Evolutionary conservation across 2,329 filamentous ascomycete species (phyloP).

Genomic region (Xenoacremonium recifei): DNA sequence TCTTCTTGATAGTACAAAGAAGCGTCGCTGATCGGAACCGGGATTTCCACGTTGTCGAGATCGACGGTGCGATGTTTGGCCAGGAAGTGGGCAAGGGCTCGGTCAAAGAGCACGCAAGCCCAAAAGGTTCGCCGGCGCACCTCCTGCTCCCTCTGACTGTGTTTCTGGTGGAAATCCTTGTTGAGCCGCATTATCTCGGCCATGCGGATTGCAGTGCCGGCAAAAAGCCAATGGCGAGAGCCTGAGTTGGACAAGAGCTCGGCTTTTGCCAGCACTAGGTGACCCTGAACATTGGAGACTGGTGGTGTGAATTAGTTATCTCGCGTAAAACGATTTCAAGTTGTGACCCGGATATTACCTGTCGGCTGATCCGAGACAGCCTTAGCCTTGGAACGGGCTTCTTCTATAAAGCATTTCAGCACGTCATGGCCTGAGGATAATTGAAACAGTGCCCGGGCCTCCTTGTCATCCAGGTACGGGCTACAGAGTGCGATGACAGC

Average conservation of each 20-base stretch:
- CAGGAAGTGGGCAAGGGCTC: constrained; percentile 3
- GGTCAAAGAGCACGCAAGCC: constrained; percentile 20
- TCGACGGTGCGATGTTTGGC: not conserved
- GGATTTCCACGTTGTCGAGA: not conserved
- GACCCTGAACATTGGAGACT: constrained; percentile 17
- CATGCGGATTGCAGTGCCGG: constrained; percentile 22
- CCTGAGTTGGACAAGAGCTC: constrained; percentile 13
- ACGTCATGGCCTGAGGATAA: no score
- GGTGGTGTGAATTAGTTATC: not conserved
- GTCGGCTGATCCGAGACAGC: constrained; percentile 11
- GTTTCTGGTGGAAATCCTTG: constrained; percentile 21
- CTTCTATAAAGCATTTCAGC: no score
- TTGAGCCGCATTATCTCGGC: constrained; percentile 24
- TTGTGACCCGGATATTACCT: constrained; percentile 1
- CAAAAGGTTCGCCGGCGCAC: constrained; percentile 27
- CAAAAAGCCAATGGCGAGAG: constrained; percentile 20
- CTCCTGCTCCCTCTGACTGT: constrained; percentile 21
- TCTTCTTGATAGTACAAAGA: not conserved
- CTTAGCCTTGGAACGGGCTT: constrained; percentile 6
- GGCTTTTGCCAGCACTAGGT: constrained; percentile 10
- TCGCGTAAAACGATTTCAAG: no score
- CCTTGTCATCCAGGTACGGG: not conserved
- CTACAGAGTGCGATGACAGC: not conserved
- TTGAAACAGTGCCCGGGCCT: not conserved
- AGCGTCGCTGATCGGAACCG: not conserved